These are phyloP conservation scores for Stipa capillata DNA, from an alignment of 176 grass and related monocot species.

Conservation along the genomic window DNA sequence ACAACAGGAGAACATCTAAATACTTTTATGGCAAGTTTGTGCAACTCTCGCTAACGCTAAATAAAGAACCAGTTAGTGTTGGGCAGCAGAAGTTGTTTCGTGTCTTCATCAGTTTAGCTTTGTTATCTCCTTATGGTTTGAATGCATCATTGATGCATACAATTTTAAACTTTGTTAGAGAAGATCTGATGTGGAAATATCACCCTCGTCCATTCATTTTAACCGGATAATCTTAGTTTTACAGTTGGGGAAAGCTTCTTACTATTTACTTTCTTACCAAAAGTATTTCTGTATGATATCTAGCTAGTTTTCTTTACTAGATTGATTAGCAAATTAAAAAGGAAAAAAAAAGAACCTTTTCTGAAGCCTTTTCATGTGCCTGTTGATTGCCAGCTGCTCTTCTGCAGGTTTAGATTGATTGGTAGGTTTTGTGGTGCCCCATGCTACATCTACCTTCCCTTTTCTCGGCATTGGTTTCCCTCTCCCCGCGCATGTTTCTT, in stretches of 20 bases:
- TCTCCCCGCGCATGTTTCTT: neutral
- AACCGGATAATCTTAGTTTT: neutral
- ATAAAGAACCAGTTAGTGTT: too few relatives aligned
- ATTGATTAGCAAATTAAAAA: neutral
- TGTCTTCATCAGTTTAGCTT: too few relatives aligned
- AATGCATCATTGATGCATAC: neutral
- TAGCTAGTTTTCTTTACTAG: neutral
- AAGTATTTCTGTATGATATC: neutral
- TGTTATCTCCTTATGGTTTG: too few relatives aligned
- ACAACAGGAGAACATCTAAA: too few relatives aligned
- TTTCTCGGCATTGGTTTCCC: neutral
- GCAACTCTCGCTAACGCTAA: too few relatives aligned
- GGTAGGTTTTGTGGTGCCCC: constrained; percentile 3
- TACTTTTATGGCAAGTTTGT: too few relatives aligned
- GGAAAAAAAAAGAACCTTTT: neutral
- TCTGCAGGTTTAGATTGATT: neutral
- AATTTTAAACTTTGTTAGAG: neutral
- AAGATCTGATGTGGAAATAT: neutral
- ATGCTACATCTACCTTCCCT: neutral
- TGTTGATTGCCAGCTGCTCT: neutral
- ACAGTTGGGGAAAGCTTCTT: neutral
- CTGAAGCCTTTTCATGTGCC: neutral
- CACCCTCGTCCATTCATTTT: neutral
- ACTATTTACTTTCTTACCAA: neutral
- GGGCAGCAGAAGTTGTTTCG: too few relatives aligned